Evolutionary conservation across 768 basidiomycete genomes (phyloP).

Genomic region (Naganishia kalamii): DNA sequence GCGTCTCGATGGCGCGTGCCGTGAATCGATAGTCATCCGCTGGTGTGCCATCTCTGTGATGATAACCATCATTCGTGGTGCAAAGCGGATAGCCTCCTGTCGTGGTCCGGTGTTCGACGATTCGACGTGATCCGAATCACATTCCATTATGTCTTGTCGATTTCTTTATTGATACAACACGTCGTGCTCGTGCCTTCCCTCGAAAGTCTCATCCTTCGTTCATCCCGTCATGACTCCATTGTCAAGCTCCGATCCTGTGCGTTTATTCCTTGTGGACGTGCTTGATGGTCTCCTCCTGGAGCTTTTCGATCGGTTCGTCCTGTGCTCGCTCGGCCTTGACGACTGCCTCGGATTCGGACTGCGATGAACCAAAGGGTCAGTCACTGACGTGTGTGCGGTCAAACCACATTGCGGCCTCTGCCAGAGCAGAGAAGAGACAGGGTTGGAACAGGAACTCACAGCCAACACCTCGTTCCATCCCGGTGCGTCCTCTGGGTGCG

Average conservation of each 20-base stretch:
- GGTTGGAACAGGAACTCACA: constrained; percentile 28
- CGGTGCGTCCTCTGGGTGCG: constrained; percentile 40
- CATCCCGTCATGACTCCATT: too few relatives aligned
- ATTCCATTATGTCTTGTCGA: too few relatives aligned
- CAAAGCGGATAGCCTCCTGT: too few relatives aligned
- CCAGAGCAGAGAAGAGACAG: background rate
- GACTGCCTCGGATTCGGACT: constrained; percentile 42
- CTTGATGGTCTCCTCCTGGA: constrained; percentile 7
- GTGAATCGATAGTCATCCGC: too few relatives aligned
- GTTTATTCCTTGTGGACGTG: background rate
- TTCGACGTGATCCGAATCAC: too few relatives aligned
- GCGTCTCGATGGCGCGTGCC: too few relatives aligned
- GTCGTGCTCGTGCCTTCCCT: too few relatives aligned
- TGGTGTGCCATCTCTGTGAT: too few relatives aligned
- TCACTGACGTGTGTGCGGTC: background rate
- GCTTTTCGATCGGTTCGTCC: constrained; percentile 5
- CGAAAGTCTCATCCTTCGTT: too few relatives aligned
- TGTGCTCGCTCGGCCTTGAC: constrained; percentile 30
- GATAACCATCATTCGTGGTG: too few relatives aligned
- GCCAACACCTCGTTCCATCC: constrained; percentile 45
- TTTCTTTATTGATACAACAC: background rate
- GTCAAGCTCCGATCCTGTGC: background rate
- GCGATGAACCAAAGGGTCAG: background rate
- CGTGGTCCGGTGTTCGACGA: too few relatives aligned
- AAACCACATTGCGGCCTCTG: background rate